Percentiles rank a stretch among this genome's conserved stretches.
These are phyloP conservation scores for Venturia oleaginea DNA, from an alignment of 2,329 filamentous ascomycete genomes.

Conservation along the genomic window DNA sequence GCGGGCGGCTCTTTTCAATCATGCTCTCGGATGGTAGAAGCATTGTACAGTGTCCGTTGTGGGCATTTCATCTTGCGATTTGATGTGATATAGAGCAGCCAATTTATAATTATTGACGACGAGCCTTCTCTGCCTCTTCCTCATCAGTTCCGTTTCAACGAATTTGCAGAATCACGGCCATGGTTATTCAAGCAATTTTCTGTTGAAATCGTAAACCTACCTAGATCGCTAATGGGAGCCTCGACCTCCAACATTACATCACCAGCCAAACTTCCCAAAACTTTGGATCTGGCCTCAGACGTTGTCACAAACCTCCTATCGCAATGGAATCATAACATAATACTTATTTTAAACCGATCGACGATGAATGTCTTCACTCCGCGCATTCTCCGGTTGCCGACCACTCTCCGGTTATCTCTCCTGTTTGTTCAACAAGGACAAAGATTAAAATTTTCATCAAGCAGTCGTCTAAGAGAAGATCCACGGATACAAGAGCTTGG, in stretches of 20 bases:
- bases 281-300: neutral
- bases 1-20: neutral
- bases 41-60: neutral
- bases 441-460: neutral
- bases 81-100: neutral
- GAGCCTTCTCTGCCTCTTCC: neutral
- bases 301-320: neutral
- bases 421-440: neutral
- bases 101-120: neutral
- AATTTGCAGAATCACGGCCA: no score
- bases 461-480: neutral
- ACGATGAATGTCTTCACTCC: constrained; percentile 1
- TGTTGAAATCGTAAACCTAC: neutral
- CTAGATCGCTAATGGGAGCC: neutral
- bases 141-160: no score
- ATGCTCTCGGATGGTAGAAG: neutral
- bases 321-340: neutral
- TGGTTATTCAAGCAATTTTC: no score
- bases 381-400: neutral
- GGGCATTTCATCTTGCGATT: neutral
- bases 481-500: constrained; percentile 14
- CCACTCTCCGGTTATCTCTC: neutral
- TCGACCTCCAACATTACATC: constrained; percentile 1
- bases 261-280: neutral
- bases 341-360: neutral